Base-by-base conservation (phyloP, 148 eudicot species). In the Rhododendron kiyosumense region DNA sequence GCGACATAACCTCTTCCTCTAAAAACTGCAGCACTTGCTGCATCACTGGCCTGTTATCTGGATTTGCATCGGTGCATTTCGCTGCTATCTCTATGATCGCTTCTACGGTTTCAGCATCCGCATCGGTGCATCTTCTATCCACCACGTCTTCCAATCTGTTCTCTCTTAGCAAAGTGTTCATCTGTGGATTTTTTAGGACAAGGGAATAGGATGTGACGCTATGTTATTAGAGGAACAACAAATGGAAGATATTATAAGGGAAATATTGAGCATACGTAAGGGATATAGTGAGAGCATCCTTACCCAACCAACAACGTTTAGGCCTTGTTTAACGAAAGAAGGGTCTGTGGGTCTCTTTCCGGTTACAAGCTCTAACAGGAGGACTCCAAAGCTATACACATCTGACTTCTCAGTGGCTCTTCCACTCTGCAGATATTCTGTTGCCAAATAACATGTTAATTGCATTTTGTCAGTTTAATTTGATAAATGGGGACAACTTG, bases 271-370 rank as follows among this genome's bases (percentile, higher is more conserved):
- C 20, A 32, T 3, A 32, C 30, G 26, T 18, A 15, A 41, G 18
- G 77, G 57, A 36, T 22, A 18, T 54, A 52, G 34, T 45, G 76
- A 22, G 34, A 65, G 73, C 54, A 10, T 24, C 78, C 93, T 79
- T 90, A 97, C 99, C 99, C 99, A 97, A 36, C 99, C 97, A 83
- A 97, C 99, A 43, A 95, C 96, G 76, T 95, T 97, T 85, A 95
- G 87, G 65, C 98, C 98, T 49, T 91, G 91, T 79, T 93, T 91
- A 26, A 95, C 94, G 71, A 97, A 95, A 82, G 92, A 81, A 32
- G 96, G 93, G 91, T 97, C 99, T 0, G 98, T 97, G 18, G 99
- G 99, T 85, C 99, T 90, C 87, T 94, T 97, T 48, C 99, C 99
- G 0, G 98, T 94, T 32, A 97, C 93, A 63, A 97, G 94, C 90